phyloP scores from a whole-genome alignment of 2,329 filamentous ascomycete species.

The Fusarium sororula region DNA sequence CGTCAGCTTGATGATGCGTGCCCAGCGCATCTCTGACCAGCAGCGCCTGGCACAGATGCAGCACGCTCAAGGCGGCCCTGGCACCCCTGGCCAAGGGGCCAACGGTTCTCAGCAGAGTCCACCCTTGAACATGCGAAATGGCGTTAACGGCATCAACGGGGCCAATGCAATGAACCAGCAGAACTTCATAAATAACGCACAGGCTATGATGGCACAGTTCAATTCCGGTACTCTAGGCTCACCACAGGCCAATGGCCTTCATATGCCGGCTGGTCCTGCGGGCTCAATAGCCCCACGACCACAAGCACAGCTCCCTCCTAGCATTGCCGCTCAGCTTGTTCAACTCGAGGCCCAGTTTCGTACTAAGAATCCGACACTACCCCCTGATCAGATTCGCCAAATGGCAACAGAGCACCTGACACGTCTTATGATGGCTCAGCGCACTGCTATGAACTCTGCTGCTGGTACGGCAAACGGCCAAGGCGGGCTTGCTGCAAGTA shows the following conservation, averaged over 20 bases:
- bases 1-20: constrained; percentile 67
- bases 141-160: constrained; percentile 44
- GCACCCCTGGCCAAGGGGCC: constrained; percentile 45
- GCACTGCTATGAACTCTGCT: constrained; percentile 64
- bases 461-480: constrained; percentile 58
- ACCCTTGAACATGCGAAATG: constrained; percentile 54
- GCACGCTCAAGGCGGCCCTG: constrained; percentile 49
- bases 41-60: constrained; percentile 64
- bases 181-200: constrained; percentile 61
- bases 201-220: constrained; percentile 62
- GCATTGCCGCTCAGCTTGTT: constrained; percentile 58
- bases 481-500: constrained; percentile 58
- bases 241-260: constrained; percentile 56
- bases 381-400: constrained; percentile 59
- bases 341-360: constrained; percentile 63
- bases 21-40: constrained; percentile 73
- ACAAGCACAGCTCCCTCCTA: constrained; percentile 56
- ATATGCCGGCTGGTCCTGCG: constrained; percentile 56
- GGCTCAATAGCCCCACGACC: constrained; percentile 56
- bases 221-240: constrained; percentile 53
- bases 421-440: constrained; percentile 58
- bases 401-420: constrained; percentile 62
- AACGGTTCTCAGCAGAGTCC: constrained; percentile 51
- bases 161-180: constrained; percentile 61
- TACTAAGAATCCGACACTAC: constrained; percentile 60